These are phyloP conservation scores for Neohortaea acidophila DNA, from an alignment of 495 filamentous ascomycete genomes.

Conservation along the genomic window DNA sequence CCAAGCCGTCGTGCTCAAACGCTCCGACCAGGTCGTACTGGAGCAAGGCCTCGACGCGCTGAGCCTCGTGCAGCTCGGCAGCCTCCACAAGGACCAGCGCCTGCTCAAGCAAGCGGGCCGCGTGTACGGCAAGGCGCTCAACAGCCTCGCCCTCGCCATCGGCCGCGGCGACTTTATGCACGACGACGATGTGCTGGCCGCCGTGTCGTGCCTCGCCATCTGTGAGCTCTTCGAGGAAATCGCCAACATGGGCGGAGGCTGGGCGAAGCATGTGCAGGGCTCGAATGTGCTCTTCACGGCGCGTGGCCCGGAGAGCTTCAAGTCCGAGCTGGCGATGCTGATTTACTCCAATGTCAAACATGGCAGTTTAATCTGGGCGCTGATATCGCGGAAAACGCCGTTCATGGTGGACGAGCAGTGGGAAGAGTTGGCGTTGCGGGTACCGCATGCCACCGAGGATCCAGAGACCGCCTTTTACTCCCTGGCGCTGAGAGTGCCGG, in stretches of 20 bases:
- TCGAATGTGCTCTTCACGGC: slow-evolving; percentile 7
- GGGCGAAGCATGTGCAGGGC: slow-evolving; percentile 12
- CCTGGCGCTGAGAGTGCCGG: slow-evolving; percentile 11
- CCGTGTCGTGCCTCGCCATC: slow-evolving; percentile 3
- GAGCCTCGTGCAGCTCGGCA: slow-evolving; percentile 12
- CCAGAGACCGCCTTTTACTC: slow-evolving; percentile 10
- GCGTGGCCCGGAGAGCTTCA: slow-evolving; percentile 6
- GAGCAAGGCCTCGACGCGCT: slow-evolving; percentile 7
- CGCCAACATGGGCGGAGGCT: slow-evolving; percentile 4
- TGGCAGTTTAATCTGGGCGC: slow-evolving; percentile 6
- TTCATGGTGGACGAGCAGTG: slow-evolving; percentile 10
- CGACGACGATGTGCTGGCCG: slow-evolving; percentile 13
- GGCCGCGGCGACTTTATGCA: neutral
- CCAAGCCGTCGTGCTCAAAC: slow-evolving; percentile 1
- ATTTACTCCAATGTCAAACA: slow-evolving; percentile 12
- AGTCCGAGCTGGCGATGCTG: slow-evolving; percentile 9
- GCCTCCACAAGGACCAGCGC: slow-evolving; percentile 5
- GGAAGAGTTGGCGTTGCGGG: slow-evolving; percentile 8
- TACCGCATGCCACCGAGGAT: slow-evolving; percentile 5
- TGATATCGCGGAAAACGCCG: slow-evolving; percentile 13
- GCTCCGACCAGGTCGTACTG: slow-evolving; percentile 3
- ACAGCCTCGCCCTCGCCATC: slow-evolving; percentile 3
- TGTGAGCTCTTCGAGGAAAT: slow-evolving; percentile 16
- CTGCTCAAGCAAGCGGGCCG: slow-evolving; percentile 5
- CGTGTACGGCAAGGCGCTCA: slow-evolving; percentile 8